These are phyloP conservation scores for Marasmius sp. DNA, from an alignment of 1,284 basidiomycete genomes.

Conservation along the genomic window DNA sequence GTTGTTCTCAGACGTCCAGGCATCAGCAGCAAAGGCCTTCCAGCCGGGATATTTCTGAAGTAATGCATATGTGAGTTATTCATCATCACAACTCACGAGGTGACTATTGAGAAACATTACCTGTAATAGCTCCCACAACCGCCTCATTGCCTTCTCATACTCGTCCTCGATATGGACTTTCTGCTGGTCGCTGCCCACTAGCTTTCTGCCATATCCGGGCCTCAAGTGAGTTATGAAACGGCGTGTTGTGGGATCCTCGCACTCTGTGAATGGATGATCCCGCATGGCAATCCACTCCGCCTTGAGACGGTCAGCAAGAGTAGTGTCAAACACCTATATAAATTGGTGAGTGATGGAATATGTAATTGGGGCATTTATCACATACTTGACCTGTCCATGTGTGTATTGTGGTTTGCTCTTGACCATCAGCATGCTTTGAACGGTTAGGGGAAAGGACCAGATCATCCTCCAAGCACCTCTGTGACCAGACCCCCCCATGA, in stretches of 20 bases:
- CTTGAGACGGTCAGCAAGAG: background rate
- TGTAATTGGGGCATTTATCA: too few relatives aligned
- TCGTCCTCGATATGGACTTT: background rate
- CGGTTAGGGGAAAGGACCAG: too few relatives aligned
- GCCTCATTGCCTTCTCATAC: background rate
- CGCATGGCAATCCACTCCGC: background rate
- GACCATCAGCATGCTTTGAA: too few relatives aligned
- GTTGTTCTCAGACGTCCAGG: constrained; percentile 2
- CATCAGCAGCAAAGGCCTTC: constrained; percentile 1
- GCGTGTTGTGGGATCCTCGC: background rate
- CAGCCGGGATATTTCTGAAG: background rate
- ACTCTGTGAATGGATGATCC: background rate
- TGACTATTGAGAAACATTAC: too few relatives aligned
- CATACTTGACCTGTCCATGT: too few relatives aligned
- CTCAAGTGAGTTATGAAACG: background rate
- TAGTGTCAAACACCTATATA: too few relatives aligned
- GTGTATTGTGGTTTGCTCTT: constrained; percentile 1
- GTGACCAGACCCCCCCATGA: background rate
- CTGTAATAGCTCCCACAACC: background rate
- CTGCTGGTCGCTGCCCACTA: background rate
- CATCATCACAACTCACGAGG: too few relatives aligned
- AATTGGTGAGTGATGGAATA: too few relatives aligned
- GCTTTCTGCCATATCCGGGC: background rate
- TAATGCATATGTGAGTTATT: too few relatives aligned
- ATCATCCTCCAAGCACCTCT: too few relatives aligned